These are phyloP conservation scores for Kodamaea anthophila DNA, from an alignment of 1,139 yeast genomes.

Conservation along the genomic window DNA sequence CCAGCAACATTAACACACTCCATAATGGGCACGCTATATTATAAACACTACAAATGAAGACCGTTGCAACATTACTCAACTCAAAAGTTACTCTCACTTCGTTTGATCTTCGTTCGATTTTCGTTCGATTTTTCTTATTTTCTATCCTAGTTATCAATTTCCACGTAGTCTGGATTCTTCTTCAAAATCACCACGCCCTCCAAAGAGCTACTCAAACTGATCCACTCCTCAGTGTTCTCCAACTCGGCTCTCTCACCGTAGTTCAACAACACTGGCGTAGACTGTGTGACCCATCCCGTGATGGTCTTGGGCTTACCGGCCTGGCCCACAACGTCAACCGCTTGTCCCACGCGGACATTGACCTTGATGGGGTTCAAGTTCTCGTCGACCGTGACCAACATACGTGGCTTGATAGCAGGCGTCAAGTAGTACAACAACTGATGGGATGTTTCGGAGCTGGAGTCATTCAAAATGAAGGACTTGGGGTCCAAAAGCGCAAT, in stretches of 20 bases:
- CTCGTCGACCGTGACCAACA: slow-evolving; percentile 89
- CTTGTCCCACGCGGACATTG: slow-evolving; percentile 96
- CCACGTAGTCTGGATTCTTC: slow-evolving; percentile 86
- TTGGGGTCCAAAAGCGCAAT: slow-evolving; percentile 85
- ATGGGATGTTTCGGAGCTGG: slow-evolving; percentile 58
- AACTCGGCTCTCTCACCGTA: slow-evolving; percentile 96
- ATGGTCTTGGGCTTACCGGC: slow-evolving; percentile 98
- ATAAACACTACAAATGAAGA: no score
- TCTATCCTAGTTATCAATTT: slow-evolving; percentile 41
- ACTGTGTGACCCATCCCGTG: slow-evolving; percentile 99
- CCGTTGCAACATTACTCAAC: no score
- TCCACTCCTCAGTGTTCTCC: slow-evolving; percentile 82
- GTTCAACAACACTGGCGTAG: slow-evolving; percentile 90
- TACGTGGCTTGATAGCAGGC: slow-evolving; percentile 88
- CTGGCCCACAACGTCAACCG: slow-evolving; percentile 97
- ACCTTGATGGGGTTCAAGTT: slow-evolving; percentile 83
- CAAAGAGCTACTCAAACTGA: slow-evolving; percentile 70
- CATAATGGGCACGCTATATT: no score
- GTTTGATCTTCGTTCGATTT: no score
- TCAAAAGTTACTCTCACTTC: no score
- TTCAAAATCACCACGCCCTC: slow-evolving; percentile 92
- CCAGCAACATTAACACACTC: no score
- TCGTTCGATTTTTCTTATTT: background rate
- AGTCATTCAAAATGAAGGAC: slow-evolving; percentile 49
- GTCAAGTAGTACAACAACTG: slow-evolving; percentile 77